phyloP scores from a whole-genome alignment of 305 asterid genomes.

The Rubia balearica region DNA sequence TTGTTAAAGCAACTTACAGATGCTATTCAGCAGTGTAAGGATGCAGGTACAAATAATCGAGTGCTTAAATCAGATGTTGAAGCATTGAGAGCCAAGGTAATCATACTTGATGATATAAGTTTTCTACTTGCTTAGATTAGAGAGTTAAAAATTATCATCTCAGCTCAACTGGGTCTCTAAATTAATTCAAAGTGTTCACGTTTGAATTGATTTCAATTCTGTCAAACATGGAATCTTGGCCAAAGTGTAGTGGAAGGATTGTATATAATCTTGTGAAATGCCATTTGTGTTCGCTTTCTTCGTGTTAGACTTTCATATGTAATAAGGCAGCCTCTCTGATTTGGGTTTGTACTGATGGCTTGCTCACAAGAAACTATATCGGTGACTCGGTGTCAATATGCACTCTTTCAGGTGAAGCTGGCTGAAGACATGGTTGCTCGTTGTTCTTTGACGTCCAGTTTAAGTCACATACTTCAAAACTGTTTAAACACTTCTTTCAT shows the following conservation, averaged over 20 bases:
- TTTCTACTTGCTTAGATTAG: background rate
- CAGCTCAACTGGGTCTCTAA: background rate
- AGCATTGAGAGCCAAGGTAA: slow-evolving; percentile 45
- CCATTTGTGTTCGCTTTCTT: background rate
- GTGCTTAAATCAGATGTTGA: slow-evolving; percentile 88
- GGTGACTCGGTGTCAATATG: background rate
- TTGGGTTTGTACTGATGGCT: background rate
- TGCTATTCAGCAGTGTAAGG: slow-evolving; percentile 69
- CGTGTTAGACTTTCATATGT: background rate
- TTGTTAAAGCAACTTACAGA: slow-evolving; percentile 58
- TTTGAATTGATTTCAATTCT: background rate
- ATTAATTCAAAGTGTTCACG: too few species aligned
- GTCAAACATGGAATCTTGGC: background rate
- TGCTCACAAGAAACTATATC: background rate
- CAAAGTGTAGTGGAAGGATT: background rate
- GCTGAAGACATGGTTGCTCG: slow-evolving; percentile 84
- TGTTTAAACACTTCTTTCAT: slow-evolving; percentile 41
- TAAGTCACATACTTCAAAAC: slow-evolving; percentile 74
- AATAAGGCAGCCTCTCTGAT: background rate
- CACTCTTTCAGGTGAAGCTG: slow-evolving; percentile 55
- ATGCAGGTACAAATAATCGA: slow-evolving; percentile 68
- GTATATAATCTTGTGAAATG: slow-evolving; percentile 5
- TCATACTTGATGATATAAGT: background rate
- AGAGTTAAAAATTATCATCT: background rate
- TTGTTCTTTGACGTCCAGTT: slow-evolving; percentile 61